These are phyloP conservation scores for Danielozyma ontarioensis DNA, from an alignment of 805 yeast species.

Conservation along the genomic window DNA sequence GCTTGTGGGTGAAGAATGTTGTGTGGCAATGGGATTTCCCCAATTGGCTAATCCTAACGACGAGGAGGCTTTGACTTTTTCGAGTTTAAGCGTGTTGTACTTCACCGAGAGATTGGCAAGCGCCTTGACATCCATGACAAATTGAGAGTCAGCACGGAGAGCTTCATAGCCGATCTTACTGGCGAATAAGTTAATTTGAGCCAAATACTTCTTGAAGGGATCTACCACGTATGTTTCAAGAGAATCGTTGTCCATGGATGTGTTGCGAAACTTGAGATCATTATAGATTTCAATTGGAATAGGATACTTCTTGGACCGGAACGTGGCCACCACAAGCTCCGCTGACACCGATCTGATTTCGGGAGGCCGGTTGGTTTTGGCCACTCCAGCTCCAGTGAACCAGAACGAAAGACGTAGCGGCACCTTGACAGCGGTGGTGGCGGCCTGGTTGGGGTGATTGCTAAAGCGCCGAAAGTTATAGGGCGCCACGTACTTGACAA, in stretches of 20 bases:
- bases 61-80: constrained; percentile 4
- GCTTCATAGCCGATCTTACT: constrained; percentile 12
- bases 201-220: constrained; percentile 16
- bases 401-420: neutral
- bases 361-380: constrained; percentile 16
- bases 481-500: constrained; percentile 9
- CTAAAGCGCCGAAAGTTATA: constrained; percentile 2
- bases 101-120: constrained; percentile 20
- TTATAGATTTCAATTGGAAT: constrained; percentile 37
- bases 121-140: constrained; percentile 22
- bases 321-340: constrained; percentile 28
- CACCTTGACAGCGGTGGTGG: constrained; percentile 1
- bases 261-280: constrained; percentile 16
- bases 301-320: constrained; percentile 25
- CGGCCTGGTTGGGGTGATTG: neutral
- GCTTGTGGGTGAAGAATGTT: neutral
- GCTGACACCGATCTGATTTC: constrained; percentile 16
- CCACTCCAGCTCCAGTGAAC: neutral
- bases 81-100: constrained; percentile 13
- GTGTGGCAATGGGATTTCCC: neutral
- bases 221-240: constrained; percentile 15
- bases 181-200: constrained; percentile 11
- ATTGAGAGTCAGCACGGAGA: constrained; percentile 12
- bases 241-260: constrained; percentile 10
- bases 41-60: constrained; percentile 1